Evolutionary conservation across 352 stramenopile species (phyloP), one percentile per base, ranked within the genome.

Genomic region (Phytophthora tubulina): DNA sequence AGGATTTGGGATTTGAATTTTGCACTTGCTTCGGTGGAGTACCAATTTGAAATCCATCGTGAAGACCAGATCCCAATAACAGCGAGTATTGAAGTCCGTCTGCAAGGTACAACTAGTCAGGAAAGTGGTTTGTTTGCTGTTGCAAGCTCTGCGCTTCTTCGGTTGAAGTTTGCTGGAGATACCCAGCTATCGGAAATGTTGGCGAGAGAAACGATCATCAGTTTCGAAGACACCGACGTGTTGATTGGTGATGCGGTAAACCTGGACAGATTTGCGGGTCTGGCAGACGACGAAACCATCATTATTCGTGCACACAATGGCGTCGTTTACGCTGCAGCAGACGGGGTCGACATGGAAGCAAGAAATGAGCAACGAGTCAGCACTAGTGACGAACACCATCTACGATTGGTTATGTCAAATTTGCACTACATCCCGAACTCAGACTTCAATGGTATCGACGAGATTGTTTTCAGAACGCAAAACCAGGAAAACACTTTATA

Each of bases 361-460:
- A 68, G 33, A 15, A 64, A 33, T 42, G 32, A 67, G 0, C 62
- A 72, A n/a, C 62, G 49, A 53, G 6, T 76, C 11, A 60, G 21
- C n/a, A 32, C 36, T 31, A 53, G 48, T 15, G 36, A 70, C 38
- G 33, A 6, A 17, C n/a, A 6, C 15, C 31, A 49, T 15, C 44
- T 79, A 49, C 51, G 48, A 54, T 51, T 32, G 6, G 35, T 73
- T 13, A 51, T 60, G 46, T 55, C 41, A 2, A 72, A 56, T 33
- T 46, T 76, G 44, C 72, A 38, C 39, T 78, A 78, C 17, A 31
- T 48, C 14, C 56, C 73, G 4, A 67, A 56, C 13, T 15, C 32
- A 32, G 48, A 78, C 45, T 80, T 80, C 30, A 73, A 73, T 32
- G 73, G 73, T 32, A 64, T 67, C 15, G 73, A 80, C 57, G 36